These are phyloP conservation scores for Schoenoplectus triqueter DNA, from an alignment of 202 grass and related monocot genomes.

Conservation along the genomic window DNA sequence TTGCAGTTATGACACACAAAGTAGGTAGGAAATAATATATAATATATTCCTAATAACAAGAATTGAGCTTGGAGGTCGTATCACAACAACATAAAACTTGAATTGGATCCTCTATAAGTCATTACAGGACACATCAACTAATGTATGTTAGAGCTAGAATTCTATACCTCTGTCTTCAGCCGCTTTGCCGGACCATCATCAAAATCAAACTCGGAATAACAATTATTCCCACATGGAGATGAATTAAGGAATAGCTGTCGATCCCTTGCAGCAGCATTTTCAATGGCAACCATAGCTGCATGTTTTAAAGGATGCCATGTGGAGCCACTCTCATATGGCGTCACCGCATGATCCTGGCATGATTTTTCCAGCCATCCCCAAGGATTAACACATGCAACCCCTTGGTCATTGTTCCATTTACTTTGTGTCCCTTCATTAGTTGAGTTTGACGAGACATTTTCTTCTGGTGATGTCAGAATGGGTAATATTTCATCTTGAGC, in stretches of 20 bases:
- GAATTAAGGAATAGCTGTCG: constrained; percentile 52
- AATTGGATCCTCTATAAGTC: neutral
- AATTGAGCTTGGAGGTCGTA: neutral
- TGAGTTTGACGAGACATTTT: constrained; percentile 22
- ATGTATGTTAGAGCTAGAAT: constrained; percentile 23
- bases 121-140: constrained; percentile 37
- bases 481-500: constrained; percentile 54
- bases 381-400: constrained; percentile 74
- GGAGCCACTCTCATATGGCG: constrained; percentile 43
- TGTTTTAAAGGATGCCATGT: constrained; percentile 86
- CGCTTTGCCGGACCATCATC: constrained; percentile 66
- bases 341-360: constrained; percentile 32
- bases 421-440: constrained; percentile 34
- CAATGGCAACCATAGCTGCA: constrained; percentile 87
- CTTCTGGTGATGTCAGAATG: constrained; percentile 31
- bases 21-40: neutral
- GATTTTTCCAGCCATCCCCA: constrained; percentile 65
- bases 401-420: constrained; percentile 39
- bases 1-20: constrained; percentile 16
- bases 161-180: constrained; percentile 53
- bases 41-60: neutral
- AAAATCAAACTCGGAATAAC: constrained; percentile 37
- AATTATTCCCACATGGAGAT: constrained; percentile 34
- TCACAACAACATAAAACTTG: constrained; percentile 1
- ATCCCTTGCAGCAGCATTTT: constrained; percentile 78